These are phyloP conservation scores for Penicillium bovifimosum DNA, from an alignment of 495 filamentous ascomycete species.

Conservation along the genomic window DNA sequence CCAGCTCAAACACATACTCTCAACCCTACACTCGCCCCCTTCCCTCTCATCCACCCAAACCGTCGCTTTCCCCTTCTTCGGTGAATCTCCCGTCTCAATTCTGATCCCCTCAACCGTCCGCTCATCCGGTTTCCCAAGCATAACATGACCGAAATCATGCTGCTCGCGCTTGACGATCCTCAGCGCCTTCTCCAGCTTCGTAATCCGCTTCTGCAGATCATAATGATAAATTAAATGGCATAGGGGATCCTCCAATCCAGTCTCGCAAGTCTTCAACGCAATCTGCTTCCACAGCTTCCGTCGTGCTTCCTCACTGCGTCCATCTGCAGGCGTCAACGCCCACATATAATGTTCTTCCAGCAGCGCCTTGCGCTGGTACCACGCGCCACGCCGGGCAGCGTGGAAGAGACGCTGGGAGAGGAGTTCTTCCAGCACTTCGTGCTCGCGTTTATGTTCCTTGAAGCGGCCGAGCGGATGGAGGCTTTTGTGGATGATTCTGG, in stretches of 20 bases:
- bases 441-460: conserved; percentile 74
- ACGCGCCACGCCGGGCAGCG: conserved; percentile 73
- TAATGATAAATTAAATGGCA: conserved; percentile 92
- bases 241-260: conserved; percentile 76
- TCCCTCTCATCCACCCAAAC: conserved; percentile 77
- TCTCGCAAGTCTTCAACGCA: conserved; percentile 78
- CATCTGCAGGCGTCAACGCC: conserved; percentile 47
- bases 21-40: conserved; percentile 71
- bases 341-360: conserved; percentile 95
- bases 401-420: conserved; percentile 82
- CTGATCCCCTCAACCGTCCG: conserved; percentile 71
- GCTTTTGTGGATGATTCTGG: conserved; percentile 85
- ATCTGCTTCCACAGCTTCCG: conserved; percentile 81
- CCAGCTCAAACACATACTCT: conserved; percentile 85
- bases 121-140: conserved; percentile 66
- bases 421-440: conserved; percentile 67
- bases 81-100: conserved; percentile 52
- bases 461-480: conserved; percentile 75
- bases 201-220: conserved; percentile 86
- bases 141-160: conserved; percentile 87
- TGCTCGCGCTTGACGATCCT: conserved; percentile 81
- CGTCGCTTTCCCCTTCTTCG: conserved; percentile 58
- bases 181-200: conserved; percentile 79
- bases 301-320: conserved; percentile 53
- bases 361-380: conserved; percentile 94